Evolutionary conservation across 2,329 filamentous ascomycete genomes (phyloP).

Genomic region (Hypomyces perniciosus): DNA sequence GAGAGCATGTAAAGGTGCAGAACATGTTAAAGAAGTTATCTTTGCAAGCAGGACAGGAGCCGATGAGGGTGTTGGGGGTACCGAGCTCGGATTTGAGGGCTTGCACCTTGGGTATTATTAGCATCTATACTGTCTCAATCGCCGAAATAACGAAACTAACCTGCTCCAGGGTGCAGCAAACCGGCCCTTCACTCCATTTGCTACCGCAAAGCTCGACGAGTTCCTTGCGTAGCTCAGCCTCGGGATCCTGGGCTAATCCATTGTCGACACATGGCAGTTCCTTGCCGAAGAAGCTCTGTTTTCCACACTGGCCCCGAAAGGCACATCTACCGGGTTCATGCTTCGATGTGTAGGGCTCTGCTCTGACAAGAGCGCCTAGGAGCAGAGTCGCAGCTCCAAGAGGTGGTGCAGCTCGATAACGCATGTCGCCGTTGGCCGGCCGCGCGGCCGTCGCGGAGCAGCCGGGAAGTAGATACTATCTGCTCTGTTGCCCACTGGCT

Average conservation of each 20-base stretch:
- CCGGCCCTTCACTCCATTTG: slow-evolving; percentile 75
- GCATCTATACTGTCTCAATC: not conserved
- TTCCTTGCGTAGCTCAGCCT: slow-evolving; percentile 64
- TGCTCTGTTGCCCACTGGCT: no score
- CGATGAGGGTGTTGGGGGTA: slow-evolving; percentile 81
- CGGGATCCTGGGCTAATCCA: slow-evolving; percentile 68
- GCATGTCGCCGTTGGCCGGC: slow-evolving; percentile 22
- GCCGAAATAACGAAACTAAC: slow-evolving; percentile 34
- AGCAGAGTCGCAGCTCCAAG: slow-evolving; percentile 28
- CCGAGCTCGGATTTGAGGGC: slow-evolving; percentile 77
- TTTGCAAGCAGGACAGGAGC: slow-evolving; percentile 92
- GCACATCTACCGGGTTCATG: slow-evolving; percentile 88
- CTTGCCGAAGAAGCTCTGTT: slow-evolving; percentile 82
- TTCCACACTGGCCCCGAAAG: slow-evolving; percentile 85
- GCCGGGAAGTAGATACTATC: no score
- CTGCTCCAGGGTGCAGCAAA: slow-evolving; percentile 82
- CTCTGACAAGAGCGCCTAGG: slow-evolving; percentile 20
- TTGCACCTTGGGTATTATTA: slow-evolving; percentile 51
- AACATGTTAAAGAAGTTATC: slow-evolving; percentile 98
- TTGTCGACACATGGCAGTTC: slow-evolving; percentile 93
- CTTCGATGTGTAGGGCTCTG: slow-evolving; percentile 44
- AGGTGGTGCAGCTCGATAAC: slow-evolving; percentile 25
- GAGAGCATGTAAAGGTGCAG: slow-evolving; percentile 96
- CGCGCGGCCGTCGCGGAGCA: not conserved
- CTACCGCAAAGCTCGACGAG: slow-evolving; percentile 80